These are phyloP conservation scores for Lipomyces starkeyi DNA, from an alignment of 805 yeast genomes.

Conservation along the genomic window DNA sequence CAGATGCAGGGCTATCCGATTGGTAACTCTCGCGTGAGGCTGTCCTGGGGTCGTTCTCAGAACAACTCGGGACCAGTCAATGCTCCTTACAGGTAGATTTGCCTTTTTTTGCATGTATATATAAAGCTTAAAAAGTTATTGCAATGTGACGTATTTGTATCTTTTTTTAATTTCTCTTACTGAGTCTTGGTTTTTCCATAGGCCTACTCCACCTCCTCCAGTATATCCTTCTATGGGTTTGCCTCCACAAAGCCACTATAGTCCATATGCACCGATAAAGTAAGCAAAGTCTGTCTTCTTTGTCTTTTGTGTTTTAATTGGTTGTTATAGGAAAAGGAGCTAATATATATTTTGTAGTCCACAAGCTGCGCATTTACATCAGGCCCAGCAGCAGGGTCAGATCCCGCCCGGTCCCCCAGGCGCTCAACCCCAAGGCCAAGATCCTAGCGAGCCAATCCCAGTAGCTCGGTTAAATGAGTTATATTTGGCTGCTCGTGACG, in stretches of 20 bases:
- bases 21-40: slow-evolving; percentile 79
- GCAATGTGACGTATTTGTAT: slow-evolving; percentile 20
- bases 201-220: slow-evolving; percentile 47
- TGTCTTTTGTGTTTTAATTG: slow-evolving; percentile 12
- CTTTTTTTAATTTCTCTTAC: slow-evolving; percentile 29
- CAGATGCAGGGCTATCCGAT: slow-evolving; percentile 91
- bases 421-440: slow-evolving; percentile 38
- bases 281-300: slow-evolving; percentile 26
- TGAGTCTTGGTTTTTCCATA: slow-evolving; percentile 35
- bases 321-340: slow-evolving; percentile 10
- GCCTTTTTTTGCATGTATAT: slow-evolving; percentile 21
- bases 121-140: slow-evolving; percentile 20
- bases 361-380: slow-evolving; percentile 36
- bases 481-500: slow-evolving; percentile 62
- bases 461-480: slow-evolving; percentile 57
- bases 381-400: slow-evolving; percentile 30
- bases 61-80: slow-evolving; percentile 42
- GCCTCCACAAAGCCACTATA: slow-evolving; percentile 45
- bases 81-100: slow-evolving; percentile 43
- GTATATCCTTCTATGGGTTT: slow-evolving; percentile 46
- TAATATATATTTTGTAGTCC: slow-evolving; percentile 26
- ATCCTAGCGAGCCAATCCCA: slow-evolving; percentile 48
- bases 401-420: slow-evolving; percentile 35
- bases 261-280: slow-evolving; percentile 47
- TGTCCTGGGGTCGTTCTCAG: slow-evolving; percentile 84